Evolutionary conservation across 2,329 filamentous ascomycete genomes (phyloP).

Genomic region (Epichloe elymi): DNA sequence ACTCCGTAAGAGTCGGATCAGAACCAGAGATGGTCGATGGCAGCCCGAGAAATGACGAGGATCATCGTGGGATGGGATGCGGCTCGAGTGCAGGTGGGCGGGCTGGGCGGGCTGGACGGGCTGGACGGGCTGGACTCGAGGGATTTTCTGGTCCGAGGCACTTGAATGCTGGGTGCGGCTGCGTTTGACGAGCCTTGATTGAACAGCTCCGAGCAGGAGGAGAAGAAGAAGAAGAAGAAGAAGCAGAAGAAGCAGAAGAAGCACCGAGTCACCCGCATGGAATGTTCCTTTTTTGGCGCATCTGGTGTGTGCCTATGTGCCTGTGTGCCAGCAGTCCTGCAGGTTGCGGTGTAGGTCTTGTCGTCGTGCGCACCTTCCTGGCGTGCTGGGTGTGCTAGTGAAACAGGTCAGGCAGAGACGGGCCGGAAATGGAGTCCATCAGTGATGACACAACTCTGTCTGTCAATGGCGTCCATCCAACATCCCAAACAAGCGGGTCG

Average conservation of each 20-base stretch:
- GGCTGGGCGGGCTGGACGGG: neutral
- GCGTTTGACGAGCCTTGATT: neutral
- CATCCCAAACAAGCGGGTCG: neutral
- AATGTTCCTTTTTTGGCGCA: neutral
- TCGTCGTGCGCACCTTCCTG: neutral
- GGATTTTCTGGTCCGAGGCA: neutral
- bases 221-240: neutral
- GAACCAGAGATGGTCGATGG: neutral
- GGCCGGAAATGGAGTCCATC: neutral
- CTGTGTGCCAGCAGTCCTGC: neutral
- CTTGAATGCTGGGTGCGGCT: neutral
- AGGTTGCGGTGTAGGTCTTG: neutral
- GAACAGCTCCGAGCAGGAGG: neutral
- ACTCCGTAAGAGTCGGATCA: neutral
- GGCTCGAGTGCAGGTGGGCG: neutral
- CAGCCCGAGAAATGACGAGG: slow-evolving; percentile 2
- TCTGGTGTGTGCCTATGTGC: neutral
- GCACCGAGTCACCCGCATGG: neutral
- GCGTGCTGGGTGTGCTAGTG: neutral
- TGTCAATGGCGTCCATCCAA: neutral
- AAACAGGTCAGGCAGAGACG: too few species aligned
- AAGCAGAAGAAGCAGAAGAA: neutral
- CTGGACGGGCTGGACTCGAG: neutral
- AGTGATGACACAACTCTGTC: neutral
- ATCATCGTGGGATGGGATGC: neutral